A percentile compares a stretch with the other conserved stretches of the same genome.
These are phyloP conservation scores for Meredithiella fracta DNA, from an alignment of 2,329 filamentous ascomycete genomes.

Conservation along the genomic window DNA sequence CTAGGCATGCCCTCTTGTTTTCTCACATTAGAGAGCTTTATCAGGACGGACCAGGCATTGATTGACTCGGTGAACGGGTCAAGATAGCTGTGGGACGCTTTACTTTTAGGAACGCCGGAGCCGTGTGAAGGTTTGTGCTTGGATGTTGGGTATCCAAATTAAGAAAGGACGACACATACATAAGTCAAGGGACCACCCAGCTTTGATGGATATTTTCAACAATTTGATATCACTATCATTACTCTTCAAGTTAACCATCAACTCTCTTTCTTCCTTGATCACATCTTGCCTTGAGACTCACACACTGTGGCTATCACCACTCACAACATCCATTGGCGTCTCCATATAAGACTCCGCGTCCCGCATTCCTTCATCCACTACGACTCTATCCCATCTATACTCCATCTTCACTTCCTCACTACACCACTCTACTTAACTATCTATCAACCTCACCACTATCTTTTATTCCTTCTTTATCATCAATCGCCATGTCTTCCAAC, in stretches of 20 bases:
- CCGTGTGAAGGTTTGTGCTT: not conserved
- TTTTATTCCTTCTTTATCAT: conserved; percentile 6
- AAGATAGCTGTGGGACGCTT: not conserved
- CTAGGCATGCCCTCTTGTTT: no score
- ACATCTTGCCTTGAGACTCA: not conserved
- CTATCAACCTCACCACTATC: not conserved
- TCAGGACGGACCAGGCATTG: no score
- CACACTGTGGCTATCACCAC: not conserved
- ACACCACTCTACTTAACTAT: not conserved
- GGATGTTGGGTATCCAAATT: not conserved
- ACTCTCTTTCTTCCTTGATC: not conserved
- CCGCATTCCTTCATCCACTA: not conserved
- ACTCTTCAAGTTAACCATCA: not conserved
- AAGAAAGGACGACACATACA: not conserved
- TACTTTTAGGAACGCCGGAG: not conserved
- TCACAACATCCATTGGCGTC: no score
- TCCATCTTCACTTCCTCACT: not conserved
- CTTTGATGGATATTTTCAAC: not conserved
- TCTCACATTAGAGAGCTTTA: no score
- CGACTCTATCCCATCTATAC: not conserved
- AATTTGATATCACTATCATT: not conserved
- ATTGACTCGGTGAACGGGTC: not conserved
- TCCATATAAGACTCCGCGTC: not conserved
- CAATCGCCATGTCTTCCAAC: not conserved
- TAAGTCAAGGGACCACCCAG: not conserved